Evolutionary conservation across 495 filamentous ascomycete species (phyloP), one percentile per base, ranked within the genome.

Genomic region (Podospora bellae-mahoneyi): DNA sequence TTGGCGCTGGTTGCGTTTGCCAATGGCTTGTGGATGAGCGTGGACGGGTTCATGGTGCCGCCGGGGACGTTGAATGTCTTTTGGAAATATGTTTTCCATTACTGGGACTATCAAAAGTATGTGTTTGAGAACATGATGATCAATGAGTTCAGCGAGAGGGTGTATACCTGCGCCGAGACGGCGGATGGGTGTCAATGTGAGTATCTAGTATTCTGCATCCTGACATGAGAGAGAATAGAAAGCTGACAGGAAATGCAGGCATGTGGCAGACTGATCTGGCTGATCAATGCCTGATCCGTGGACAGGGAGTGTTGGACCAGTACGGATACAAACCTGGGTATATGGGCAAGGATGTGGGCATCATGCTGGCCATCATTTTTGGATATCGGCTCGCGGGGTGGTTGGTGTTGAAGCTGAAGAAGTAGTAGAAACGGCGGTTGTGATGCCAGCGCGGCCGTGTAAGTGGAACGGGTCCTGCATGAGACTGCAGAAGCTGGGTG

Each of bases 91-190:
- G 90, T 91, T 1, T 93, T 93, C 71, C 87, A 91, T 69, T 93
- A 91, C 73, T 94, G 93, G 74, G 90, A 94, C 72, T 93, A 93
- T 73, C 90, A 92, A 79, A 82, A 86, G 20, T 94, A 92, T 71
- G 91, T 94, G 34, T 94, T 95, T 82, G 89, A 92, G 69, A 92
- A 91, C 19, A 93, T 95, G 92, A 92, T 95, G 91, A 86, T 94
- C 23, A 94, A 94, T 74, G 91, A 95, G 77, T 93, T 95, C 73
- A 78, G 75, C 0, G 53, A 86, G 16, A 77, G 91, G 1, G 83
- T 70, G 10, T 95, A 90, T 73, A 74, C 74, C 20, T 94, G 91
- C 69, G 82, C 78, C 1, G 59, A 2, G 18, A 60, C 66, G 16
- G 68, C 13, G 18, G 54, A 65, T 1, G 78, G 64, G 0, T 92